Evolutionary conservation across 257 asterid genomes (phyloP).

Genomic region (Lithospermum erythrorhizon): DNA sequence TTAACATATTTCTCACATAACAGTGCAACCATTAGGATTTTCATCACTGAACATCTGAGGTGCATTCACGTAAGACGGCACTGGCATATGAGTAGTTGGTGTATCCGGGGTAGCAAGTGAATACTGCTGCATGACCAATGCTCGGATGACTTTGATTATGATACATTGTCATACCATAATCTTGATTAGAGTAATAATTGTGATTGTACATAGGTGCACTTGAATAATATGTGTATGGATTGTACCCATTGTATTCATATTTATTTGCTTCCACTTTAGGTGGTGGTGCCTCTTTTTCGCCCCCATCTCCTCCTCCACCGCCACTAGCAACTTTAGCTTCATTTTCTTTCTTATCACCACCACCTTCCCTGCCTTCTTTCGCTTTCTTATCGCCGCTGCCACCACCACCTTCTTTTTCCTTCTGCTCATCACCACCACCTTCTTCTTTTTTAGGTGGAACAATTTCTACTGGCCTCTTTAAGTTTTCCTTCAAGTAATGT

Average conservation of each 20-base stretch:
- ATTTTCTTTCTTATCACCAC: slow-evolving; percentile 9
- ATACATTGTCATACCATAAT: slow-evolving; percentile 35
- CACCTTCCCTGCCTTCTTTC: slow-evolving; percentile 3
- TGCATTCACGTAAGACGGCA: slow-evolving; percentile 16
- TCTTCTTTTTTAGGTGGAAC: slow-evolving; percentile 57
- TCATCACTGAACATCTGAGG: slow-evolving; percentile 78
- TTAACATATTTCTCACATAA: slow-evolving; percentile 41
- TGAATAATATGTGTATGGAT: slow-evolving; percentile 33
- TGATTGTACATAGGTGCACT: slow-evolving; percentile 48
- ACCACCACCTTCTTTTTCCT: slow-evolving; percentile 27
- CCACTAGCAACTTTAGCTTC: slow-evolving; percentile 2
- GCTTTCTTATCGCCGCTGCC: slow-evolving; percentile 21
- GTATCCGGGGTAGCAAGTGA: slow-evolving; percentile 1
- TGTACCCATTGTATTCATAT: slow-evolving; percentile 33
- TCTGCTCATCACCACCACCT: slow-evolving; percentile 26
- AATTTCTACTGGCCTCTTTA: slow-evolving; percentile 43
- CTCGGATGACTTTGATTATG: slow-evolving; percentile 15
- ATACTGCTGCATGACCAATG: slow-evolving; percentile 34
- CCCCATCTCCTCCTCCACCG: slow-evolving; percentile 12
- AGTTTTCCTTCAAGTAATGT: slow-evolving; percentile 51
- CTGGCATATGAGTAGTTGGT: slow-evolving; percentile 26
- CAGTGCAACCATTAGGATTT: slow-evolving; percentile 70
- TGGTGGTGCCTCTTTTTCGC: slow-evolving; percentile 4
- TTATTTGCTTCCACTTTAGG: slow-evolving; percentile 45
- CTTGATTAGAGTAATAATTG: slow-evolving; percentile 39